Evolutionary conservation across 2,329 filamentous ascomycete genomes (phyloP), one percentile per base, ranked within the genome.

Genomic region (Fusarium sp.): DNA sequence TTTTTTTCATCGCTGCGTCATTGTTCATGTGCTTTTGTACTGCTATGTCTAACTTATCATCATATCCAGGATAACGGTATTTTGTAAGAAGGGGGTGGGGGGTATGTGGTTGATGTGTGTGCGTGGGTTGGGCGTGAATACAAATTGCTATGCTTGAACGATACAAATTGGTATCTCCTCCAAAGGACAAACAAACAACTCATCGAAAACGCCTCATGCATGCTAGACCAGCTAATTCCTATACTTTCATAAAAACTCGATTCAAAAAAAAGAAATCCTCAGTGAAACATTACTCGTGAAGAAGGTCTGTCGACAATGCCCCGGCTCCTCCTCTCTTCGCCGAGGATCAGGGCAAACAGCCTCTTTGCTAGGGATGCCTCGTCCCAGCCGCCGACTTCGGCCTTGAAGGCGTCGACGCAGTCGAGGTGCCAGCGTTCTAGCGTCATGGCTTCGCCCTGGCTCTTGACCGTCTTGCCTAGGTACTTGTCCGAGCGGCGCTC

Each of bases 371-470:
- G 79, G 13, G 79, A 80, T 9, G 75, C 81, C 73, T 87, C 88
- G 24, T 86, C 84, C 88, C 88, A 90, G 11, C 82, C 84, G 20
- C 85, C 85, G 4, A 89, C 83, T 67, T 86, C 82, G 14, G 77
- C 77, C 66, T 80, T 81, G 75, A 90, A 91, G 4, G 86, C 88
- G 67, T 89, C 86, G 27, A 90, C 84, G 63, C 90, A 84, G 67
- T 91, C 89, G 20, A 90, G 79, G 68, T 91, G 89, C 89, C 89
- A 90, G 66, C 82, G 78, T 79, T 89, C 85, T 20, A 91, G 81
- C 24, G 82, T 70, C 81, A 91, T 82, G 6, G 80, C 79, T 77
- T 85, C 82, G 54, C 84, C 86, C 38, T 86, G 84, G 31, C 86
- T 84, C 27, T 79, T 78, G 65, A 90, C 85, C 29, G 82, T 83